These are phyloP conservation scores for Coffea canephora DNA, from an alignment of 257 asterid species.

Conservation along the genomic window DNA sequence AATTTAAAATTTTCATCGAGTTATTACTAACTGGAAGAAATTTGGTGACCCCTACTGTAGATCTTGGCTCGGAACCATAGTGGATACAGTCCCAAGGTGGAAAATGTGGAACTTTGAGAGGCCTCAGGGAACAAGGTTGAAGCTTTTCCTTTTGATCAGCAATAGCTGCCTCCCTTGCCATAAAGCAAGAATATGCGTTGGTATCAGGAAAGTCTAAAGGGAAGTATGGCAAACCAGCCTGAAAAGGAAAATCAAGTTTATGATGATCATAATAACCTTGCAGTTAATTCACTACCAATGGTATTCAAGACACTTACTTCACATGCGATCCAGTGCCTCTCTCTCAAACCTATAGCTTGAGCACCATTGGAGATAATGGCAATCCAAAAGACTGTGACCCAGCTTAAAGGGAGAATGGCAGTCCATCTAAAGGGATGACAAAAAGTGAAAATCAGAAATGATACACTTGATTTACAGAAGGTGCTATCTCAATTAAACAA, in stretches of 20 bases:
- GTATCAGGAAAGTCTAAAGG: slow-evolving; percentile 84
- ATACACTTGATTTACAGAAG: neutral
- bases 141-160: slow-evolving; percentile 36
- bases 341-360: slow-evolving; percentile 74
- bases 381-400: slow-evolving; percentile 31
- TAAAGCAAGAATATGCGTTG: slow-evolving; percentile 51
- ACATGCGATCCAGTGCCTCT: slow-evolving; percentile 74
- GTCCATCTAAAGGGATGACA: neutral
- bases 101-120: slow-evolving; percentile 49
- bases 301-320: slow-evolving; percentile 45
- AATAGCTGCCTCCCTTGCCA: slow-evolving; percentile 51
- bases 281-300: neutral
- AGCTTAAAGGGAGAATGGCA: neutral
- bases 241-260: slow-evolving; percentile 24
- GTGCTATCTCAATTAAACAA: neutral
- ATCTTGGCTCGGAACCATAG: slow-evolving; percentile 23
- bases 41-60: slow-evolving; percentile 19
- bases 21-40: slow-evolving; percentile 25
- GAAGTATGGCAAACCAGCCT: slow-evolving; percentile 75
- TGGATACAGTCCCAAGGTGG: slow-evolving; percentile 73
- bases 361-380: slow-evolving; percentile 65
- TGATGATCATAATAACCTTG: neutral
- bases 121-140: slow-evolving; percentile 48
- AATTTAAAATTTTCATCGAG: slow-evolving; percentile 11
- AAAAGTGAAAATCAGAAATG: slow-evolving; percentile 16